Evolutionary conservation across 208 protist species (phyloP).

Genomic region (Pavlovales sp.): DNA sequence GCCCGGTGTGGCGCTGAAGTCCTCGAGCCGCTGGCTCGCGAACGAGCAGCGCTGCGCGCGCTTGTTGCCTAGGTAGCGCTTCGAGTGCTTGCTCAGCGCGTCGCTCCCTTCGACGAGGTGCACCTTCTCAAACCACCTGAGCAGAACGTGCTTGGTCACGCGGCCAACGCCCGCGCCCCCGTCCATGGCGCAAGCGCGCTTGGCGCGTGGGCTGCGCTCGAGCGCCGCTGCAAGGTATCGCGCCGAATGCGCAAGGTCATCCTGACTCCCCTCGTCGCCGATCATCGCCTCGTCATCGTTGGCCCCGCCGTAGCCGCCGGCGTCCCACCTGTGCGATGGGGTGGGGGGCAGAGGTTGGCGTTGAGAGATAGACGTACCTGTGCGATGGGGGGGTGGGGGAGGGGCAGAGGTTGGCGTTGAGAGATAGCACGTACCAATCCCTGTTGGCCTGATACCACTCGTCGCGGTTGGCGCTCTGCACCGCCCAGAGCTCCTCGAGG

Average conservation of each 20-base stretch:
- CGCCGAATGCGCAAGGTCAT: background rate
- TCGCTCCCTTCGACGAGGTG: conserved; percentile 26
- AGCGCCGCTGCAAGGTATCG: background rate
- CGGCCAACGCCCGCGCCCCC: conserved; percentile 21
- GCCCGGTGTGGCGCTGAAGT: background rate
- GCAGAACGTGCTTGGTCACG: conserved; percentile 24
- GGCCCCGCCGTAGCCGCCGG: conserved; percentile 3
- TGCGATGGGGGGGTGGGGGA: too few species aligned
- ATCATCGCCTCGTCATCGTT: conserved; percentile 33
- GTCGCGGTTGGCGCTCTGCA: background rate
- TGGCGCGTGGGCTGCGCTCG: too few species aligned
- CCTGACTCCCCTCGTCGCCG: background rate
- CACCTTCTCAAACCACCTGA: background rate
- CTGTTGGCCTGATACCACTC: background rate
- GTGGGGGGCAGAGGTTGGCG: too few species aligned
- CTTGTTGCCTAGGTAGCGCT: conserved; percentile 41
- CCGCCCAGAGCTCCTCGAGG: background rate
- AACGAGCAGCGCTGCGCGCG: conserved; percentile 33
- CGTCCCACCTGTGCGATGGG: too few species aligned
- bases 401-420: too few species aligned
- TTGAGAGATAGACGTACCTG: too few species aligned
- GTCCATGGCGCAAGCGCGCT: background rate
- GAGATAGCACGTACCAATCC: too few species aligned
- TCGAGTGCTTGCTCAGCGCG: conserved; percentile 1
- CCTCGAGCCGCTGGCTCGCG: conserved; percentile 21